Evolutionary conservation across 2,329 filamentous ascomycete species (phyloP).

Genomic region (Apiospora kogelbergensis): DNA sequence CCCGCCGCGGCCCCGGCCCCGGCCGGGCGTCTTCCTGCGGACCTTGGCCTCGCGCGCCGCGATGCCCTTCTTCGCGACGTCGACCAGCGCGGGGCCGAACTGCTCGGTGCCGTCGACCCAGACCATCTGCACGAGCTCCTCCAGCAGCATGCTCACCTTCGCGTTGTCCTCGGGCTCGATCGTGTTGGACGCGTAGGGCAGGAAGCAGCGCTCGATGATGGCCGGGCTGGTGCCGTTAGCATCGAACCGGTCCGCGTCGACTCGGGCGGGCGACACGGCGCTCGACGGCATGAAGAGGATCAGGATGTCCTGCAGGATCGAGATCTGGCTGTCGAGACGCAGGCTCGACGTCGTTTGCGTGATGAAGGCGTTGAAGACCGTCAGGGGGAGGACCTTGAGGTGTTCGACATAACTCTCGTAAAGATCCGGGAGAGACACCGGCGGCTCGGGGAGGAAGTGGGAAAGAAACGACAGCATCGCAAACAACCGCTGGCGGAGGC

Average conservation of each 20-base stretch:
- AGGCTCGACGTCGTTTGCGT: constrained; percentile 37
- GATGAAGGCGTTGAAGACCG: constrained; percentile 57
- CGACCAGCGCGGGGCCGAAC: constrained; percentile 37
- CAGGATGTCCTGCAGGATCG: constrained; percentile 44
- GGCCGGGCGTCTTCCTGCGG: constrained; percentile 38
- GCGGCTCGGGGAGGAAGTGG: constrained; percentile 43
- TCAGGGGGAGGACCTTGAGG: constrained; percentile 58
- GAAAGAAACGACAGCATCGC: constrained; percentile 51
- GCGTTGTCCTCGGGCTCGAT: constrained; percentile 66
- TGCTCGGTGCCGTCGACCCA: constrained; percentile 35
- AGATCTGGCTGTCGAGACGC: constrained; percentile 39
- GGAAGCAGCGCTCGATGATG: constrained; percentile 59
- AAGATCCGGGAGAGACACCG: constrained; percentile 48
- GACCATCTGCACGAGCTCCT: constrained; percentile 60
- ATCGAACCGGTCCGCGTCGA: constrained; percentile 37
- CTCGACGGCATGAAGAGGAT: constrained; percentile 45
- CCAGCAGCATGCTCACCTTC: constrained; percentile 68
- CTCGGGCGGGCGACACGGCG: constrained; percentile 41
- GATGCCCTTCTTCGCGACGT: constrained; percentile 47
- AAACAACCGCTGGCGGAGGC: constrained; percentile 63
- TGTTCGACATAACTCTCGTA: constrained; percentile 59
- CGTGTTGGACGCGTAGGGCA: constrained; percentile 64
- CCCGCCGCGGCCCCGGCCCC: constrained; percentile 22
- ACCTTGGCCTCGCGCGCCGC: constrained; percentile 48
- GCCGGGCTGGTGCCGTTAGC: constrained; percentile 40